phyloP scores from a whole-genome alignment of 2,329 filamentous ascomycete species.

The Arthrobotrys iridis region DNA sequence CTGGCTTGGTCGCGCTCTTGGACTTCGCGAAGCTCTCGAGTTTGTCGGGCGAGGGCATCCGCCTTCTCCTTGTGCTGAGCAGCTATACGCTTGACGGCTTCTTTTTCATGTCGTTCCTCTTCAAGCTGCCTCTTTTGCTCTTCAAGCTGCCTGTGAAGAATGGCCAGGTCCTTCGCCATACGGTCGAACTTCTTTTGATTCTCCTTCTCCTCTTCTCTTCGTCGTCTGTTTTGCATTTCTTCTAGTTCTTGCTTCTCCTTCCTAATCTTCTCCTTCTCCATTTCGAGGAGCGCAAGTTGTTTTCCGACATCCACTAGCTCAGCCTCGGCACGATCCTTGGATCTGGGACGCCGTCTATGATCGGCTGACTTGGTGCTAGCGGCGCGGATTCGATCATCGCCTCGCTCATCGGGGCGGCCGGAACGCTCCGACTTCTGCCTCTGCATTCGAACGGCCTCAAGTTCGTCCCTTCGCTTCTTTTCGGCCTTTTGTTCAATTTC shows the following conservation, averaged over 20 bases:
- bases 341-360: conserved; percentile 39
- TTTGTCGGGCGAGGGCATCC: conserved; percentile 37
- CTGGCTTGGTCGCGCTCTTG: conserved; percentile 52
- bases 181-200: conserved; percentile 52
- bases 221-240: conserved; percentile 32
- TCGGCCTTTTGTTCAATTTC: conserved; percentile 37
- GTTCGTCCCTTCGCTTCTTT: conserved; percentile 32
- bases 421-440: conserved; percentile 47
- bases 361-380: conserved; percentile 49
- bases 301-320: conserved; percentile 50
- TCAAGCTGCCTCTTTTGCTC: conserved; percentile 33
- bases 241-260: conserved; percentile 50
- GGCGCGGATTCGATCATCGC: conserved; percentile 36
- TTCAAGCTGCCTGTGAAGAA: conserved; percentile 42
- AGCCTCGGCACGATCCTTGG: conserved; percentile 51
- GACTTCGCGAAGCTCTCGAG: conserved; percentile 44
- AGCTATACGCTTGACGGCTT: conserved; percentile 43
- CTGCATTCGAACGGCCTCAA: conserved; percentile 48
- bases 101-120: conserved; percentile 47
- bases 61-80: conserved; percentile 46
- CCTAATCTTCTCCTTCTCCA: conserved; percentile 47
- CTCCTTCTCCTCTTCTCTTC: conserved; percentile 46
- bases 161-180: conserved; percentile 41
- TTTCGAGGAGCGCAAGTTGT: conserved; percentile 49
- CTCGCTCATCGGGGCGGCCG: conserved; percentile 41